Evolutionary conservation across 179 eudicot genomes (phyloP).

Genomic region (Sideroxylon spinosum): DNA sequence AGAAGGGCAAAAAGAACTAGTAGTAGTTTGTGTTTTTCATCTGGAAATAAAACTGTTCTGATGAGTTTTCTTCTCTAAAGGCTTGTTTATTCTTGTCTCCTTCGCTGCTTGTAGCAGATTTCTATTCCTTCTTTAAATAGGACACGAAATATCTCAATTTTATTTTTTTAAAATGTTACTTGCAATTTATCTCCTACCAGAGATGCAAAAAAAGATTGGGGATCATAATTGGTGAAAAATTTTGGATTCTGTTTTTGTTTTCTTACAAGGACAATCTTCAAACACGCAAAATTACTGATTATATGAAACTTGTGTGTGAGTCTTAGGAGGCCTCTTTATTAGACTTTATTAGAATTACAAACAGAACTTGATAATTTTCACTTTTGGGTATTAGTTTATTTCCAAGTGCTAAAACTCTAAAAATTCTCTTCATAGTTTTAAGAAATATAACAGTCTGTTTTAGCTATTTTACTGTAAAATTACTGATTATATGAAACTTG

Average conservation of each 20-base stretch:
- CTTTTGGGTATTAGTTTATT: background rate
- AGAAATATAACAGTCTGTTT: background rate
- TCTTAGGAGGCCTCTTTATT: background rate
- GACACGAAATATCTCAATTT: background rate
- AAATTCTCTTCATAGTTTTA: background rate
- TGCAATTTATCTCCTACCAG: background rate
- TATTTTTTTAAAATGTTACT: background rate
- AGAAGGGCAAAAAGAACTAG: slow-evolving; percentile 27
- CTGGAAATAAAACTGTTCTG: background rate
- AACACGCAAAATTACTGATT: background rate
- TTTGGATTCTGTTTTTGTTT: background rate
- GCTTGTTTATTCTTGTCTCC: background rate
- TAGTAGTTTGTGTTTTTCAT: slow-evolving; percentile 6
- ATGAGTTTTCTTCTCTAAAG: too few relatives aligned
- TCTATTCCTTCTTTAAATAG: background rate
- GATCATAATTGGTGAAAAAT: background rate
- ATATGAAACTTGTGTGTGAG: background rate
- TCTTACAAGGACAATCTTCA: background rate
- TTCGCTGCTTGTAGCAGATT: background rate
- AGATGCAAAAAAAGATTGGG: background rate
- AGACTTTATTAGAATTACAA: too few relatives aligned
- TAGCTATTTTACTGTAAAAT: background rate
- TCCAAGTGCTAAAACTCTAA: background rate
- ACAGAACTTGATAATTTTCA: background rate
- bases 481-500: too few relatives aligned